Conservation (phyloP, 1,284 basidiomycete genomes). For the Puccinia horiana region DNA sequence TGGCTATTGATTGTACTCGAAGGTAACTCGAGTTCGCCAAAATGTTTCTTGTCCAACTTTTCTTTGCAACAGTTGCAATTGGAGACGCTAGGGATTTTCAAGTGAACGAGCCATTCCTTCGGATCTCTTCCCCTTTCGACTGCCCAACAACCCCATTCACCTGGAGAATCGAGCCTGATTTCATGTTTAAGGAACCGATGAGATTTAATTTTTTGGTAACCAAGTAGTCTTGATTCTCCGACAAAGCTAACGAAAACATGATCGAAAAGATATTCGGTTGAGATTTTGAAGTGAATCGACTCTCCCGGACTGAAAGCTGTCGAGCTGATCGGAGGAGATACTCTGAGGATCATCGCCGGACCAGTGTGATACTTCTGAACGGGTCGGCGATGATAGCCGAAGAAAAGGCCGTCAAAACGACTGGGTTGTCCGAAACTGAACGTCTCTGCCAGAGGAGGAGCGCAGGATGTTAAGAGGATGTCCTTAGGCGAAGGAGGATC, state of each 20-base stretch:
- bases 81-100: slow-evolving; percentile 10
- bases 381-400: slow-evolving; percentile 15
- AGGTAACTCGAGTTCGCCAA: slow-evolving; percentile 1
- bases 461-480: background rate
- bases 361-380: background rate
- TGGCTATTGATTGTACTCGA: slow-evolving; percentile 21
- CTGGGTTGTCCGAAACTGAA: slow-evolving; percentile 26
- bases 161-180: slow-evolving; percentile 10
- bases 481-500: background rate
- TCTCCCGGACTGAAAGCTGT: slow-evolving; percentile 21
- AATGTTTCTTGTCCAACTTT: background rate
- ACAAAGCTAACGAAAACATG: slow-evolving; percentile 32
- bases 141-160: slow-evolving; percentile 15
- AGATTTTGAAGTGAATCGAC: slow-evolving; percentile 16
- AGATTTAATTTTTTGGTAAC: slow-evolving; percentile 14
- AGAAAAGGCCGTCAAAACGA: slow-evolving; percentile 38
- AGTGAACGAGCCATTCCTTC: slow-evolving; percentile 27
- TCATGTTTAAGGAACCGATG: slow-evolving; percentile 32
- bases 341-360: slow-evolving; percentile 22
- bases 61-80: slow-evolving; percentile 20
- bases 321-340: slow-evolving; percentile 29
- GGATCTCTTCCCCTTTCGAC: background rate
- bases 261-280: background rate
- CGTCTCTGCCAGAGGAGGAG: background rate
- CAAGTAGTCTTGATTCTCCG: slow-evolving; percentile 16